Conservation (phyloP, 2,329 filamentous ascomycete genomes). For the Capronia coronata region DNA sequence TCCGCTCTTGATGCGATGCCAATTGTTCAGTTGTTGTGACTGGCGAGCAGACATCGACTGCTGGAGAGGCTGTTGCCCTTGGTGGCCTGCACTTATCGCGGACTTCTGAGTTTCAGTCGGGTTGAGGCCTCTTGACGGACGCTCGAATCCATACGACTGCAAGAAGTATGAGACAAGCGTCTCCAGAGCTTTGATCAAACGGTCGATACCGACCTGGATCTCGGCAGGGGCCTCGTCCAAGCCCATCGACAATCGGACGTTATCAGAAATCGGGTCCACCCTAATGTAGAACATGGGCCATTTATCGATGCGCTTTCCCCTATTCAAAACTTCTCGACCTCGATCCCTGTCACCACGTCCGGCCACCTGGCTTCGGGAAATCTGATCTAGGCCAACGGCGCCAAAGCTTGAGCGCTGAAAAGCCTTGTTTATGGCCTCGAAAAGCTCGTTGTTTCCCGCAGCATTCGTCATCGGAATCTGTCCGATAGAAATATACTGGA, state of each 20-base stretch:
- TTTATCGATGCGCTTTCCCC: constrained; percentile 61
- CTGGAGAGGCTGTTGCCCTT: neutral
- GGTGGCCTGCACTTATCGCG: neutral
- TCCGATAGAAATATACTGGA: constrained; percentile 78
- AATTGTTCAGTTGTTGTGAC: constrained; percentile 8
- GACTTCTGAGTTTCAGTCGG: neutral
- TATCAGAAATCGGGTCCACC: constrained; percentile 43
- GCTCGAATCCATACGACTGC: constrained; percentile 59
- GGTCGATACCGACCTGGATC: neutral
- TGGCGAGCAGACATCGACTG: neutral
- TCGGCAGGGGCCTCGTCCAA: constrained; percentile 10
- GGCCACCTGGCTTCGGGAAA: neutral
- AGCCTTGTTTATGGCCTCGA: constrained; percentile 68
- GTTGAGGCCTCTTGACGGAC: constrained; percentile 24
- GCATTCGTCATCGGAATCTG: constrained; percentile 57
- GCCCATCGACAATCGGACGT: constrained; percentile 37
- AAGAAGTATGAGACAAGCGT: constrained; percentile 69
- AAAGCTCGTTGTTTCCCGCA: constrained; percentile 58
- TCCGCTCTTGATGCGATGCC: constrained; percentile 19
- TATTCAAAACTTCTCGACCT: constrained; percentile 30
- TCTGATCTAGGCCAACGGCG: constrained; percentile 42
- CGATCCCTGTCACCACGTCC: constrained; percentile 30
- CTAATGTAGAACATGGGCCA: constrained; percentile 89
- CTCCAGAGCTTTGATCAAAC: constrained; percentile 12
- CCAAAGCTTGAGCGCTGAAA: constrained; percentile 77